A percentile compares a stretch with the other conserved stretches of the same genome.
Evolutionary conservation across 306 rosid species (phyloP).

Genomic region (Astragalus glycyphyllos): DNA sequence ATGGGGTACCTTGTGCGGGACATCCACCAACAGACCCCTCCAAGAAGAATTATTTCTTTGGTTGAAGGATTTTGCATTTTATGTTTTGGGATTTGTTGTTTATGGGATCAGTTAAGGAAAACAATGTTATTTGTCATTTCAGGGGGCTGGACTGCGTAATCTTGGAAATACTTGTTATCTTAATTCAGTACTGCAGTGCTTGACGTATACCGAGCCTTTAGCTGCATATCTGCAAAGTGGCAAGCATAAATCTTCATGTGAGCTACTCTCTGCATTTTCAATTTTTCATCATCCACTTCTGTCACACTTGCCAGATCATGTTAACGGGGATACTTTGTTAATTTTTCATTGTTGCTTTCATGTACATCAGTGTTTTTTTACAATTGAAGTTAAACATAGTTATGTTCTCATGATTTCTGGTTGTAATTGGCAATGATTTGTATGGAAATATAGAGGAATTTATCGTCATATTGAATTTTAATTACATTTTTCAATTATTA

Average conservation of each 20-base stretch:
- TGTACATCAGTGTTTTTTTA: background rate
- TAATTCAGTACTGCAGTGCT: slow-evolving; percentile 91
- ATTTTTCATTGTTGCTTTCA: slow-evolving; percentile 7
- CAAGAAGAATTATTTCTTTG: too few species aligned
- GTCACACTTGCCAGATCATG: background rate
- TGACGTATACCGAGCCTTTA: slow-evolving; percentile 93
- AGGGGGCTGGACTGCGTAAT: slow-evolving; percentile 96
- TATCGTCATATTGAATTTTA: slow-evolving; percentile 32
- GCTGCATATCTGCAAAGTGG: slow-evolving; percentile 98
- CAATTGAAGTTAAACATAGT: background rate
- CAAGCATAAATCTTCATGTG: slow-evolving; percentile 90
- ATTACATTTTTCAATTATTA: slow-evolving; percentile 38
- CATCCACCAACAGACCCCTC: too few species aligned
- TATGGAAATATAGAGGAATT: background rate
- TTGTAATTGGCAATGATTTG: background rate
- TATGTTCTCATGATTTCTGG: background rate
- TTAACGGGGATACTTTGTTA: background rate
- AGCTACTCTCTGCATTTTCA: slow-evolving; percentile 33
- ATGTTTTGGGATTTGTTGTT: slow-evolving; percentile 3
- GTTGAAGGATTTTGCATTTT: background rate
- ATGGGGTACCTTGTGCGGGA: too few species aligned
- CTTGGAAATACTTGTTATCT: slow-evolving; percentile 97
- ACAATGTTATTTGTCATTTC: slow-evolving; percentile 40
- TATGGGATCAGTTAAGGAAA: slow-evolving; percentile 9
- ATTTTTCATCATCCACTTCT: background rate